Evolutionary conservation across 2,329 filamentous ascomycete species (phyloP).

Genomic region (Hortaea sp.): DNA sequence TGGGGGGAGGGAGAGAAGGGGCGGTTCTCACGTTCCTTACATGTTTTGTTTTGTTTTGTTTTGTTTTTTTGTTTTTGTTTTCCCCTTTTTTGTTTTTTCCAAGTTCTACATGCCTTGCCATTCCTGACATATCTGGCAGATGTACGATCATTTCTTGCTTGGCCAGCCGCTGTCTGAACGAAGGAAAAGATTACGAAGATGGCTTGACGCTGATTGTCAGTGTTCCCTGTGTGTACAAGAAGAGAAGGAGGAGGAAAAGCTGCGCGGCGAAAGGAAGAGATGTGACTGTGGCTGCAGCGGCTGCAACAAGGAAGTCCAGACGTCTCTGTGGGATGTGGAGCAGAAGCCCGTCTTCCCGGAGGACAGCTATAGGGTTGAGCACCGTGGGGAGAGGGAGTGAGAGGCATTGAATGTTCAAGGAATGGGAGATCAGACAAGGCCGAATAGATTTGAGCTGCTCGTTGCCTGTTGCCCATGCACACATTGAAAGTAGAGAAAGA

Average conservation of each 20-base stretch:
- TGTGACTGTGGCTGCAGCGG: neutral
- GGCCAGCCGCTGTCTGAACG: conserved; percentile 10
- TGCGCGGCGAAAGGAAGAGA: neutral
- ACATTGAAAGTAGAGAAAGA: too few relatives aligned
- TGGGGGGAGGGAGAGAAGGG: too few relatives aligned
- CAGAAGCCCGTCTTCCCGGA: conserved; percentile 12
- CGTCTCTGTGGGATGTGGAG: conserved; percentile 7
- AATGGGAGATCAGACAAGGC: too few relatives aligned
- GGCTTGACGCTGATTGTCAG: conserved; percentile 19
- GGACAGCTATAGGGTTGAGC: conserved; percentile 1
- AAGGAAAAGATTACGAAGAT: conserved; percentile 11
- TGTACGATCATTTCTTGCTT: conserved; percentile 17
- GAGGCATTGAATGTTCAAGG: too few relatives aligned
- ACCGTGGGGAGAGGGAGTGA: neutral
- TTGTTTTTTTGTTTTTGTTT: neutral
- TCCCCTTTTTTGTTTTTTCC: neutral
- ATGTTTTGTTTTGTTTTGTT: neutral
- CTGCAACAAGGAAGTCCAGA: neutral
- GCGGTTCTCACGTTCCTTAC: neutral
- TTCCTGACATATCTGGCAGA: neutral
- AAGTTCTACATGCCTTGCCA: neutral
- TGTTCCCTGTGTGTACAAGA: conserved; percentile 20
- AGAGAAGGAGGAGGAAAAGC: conserved; percentile 4
- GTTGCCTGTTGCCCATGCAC: too few relatives aligned
- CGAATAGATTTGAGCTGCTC: too few relatives aligned